phyloP scores from a whole-genome alignment of 2,329 filamentous ascomycete species.

The Colletotrichum endophyticum region DNA sequence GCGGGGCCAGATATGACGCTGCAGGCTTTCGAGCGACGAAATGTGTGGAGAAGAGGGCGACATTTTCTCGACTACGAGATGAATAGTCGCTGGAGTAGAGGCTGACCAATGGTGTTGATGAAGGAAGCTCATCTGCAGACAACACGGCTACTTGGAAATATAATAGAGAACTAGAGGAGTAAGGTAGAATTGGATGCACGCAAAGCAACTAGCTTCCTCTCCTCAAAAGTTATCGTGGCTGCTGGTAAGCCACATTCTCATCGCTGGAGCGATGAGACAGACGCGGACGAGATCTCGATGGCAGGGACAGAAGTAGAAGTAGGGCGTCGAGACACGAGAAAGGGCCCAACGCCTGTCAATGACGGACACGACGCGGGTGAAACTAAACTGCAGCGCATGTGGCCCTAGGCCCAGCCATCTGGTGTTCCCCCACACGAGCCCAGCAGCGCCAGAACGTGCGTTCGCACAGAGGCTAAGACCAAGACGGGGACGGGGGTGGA shows the following conservation, averaged over 20 bases:
- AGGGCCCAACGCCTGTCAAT: not conserved
- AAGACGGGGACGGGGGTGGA: not conserved
- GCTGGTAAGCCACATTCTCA: not conserved
- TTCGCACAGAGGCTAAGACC: constrained; percentile 3
- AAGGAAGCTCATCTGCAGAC: not conserved
- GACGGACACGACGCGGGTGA: not conserved
- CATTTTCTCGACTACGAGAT: not conserved
- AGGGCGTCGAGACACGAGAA: not conserved
- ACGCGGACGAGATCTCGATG: not conserved
- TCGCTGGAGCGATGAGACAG: not conserved
- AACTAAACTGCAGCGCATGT: not conserved
- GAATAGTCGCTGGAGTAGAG: not conserved
- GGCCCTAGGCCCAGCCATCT: not conserved
- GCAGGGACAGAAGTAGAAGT: not conserved
- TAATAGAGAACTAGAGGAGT: not conserved
- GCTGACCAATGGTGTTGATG: not conserved
- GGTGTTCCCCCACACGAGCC: constrained; percentile 17
- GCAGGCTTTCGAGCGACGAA: not conserved
- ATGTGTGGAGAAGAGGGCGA: not conserved
- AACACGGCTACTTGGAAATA: not conserved
- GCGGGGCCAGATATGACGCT: not conserved
- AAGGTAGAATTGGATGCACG: not conserved
- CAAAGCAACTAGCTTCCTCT: not conserved
- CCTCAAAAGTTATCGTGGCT: not conserved
- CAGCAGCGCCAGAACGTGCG: constrained; percentile 17